These are phyloP conservation scores for Globisporangium spinosum DNA, from an alignment of 352 stramenopile genomes.

Conservation along the genomic window DNA sequence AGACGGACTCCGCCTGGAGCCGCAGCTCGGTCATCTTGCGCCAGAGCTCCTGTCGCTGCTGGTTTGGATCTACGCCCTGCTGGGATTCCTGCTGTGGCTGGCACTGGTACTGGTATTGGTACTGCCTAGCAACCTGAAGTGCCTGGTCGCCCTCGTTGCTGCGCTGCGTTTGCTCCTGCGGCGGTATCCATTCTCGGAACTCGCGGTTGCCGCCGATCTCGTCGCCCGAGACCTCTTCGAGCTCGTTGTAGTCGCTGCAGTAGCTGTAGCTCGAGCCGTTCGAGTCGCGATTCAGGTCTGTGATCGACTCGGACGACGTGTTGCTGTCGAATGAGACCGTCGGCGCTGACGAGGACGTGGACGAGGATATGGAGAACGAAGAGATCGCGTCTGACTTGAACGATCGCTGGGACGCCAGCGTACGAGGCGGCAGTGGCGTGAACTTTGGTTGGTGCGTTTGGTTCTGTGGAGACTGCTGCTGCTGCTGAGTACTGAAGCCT, in stretches of 20 bases:
- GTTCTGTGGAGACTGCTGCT: constrained; percentile 9
- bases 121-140: not conserved
- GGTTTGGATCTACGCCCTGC: constrained; percentile 1
- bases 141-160: not conserved
- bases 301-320: not conserved
- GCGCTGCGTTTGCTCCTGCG: not conserved
- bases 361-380: not conserved
- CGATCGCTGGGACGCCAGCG: not conserved
- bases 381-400: constrained; percentile 1
- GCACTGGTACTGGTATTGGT: constrained; percentile 2
- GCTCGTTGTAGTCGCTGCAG: constrained; percentile 7
- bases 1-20: constrained; percentile 53
- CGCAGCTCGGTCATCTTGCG: constrained; percentile 54
- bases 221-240: constrained; percentile 16
- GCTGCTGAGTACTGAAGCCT: not conserved
- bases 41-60: constrained; percentile 30
- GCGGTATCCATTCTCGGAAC: constrained; percentile 2
- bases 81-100: not conserved
- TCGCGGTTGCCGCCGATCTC: constrained; percentile 13
- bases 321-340: constrained; percentile 10
- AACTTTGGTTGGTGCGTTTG: not conserved
- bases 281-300: constrained; percentile 8
- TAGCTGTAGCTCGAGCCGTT: constrained; percentile 6
- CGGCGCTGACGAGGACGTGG: not conserved
- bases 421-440: not conserved